Percentiles rank a stretch among this genome's conserved stretches.
These are phyloP conservation scores for Aphanocladium album DNA, from an alignment of 2,329 filamentous ascomycete genomes.

Conservation along the genomic window DNA sequence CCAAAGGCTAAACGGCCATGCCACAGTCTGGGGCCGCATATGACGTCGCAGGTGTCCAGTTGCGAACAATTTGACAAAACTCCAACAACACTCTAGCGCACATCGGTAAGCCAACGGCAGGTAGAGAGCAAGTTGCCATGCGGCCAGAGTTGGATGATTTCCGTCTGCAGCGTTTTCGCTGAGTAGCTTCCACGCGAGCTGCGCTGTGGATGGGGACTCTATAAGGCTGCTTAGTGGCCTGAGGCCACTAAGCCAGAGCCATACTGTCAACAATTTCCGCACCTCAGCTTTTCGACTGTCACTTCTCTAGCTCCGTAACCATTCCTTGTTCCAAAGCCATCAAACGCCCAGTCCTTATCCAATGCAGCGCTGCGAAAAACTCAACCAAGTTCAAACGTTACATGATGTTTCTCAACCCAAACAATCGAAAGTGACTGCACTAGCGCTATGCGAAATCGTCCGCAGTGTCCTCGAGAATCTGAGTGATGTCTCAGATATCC, in stretches of 20 bases:
- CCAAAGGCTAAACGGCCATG: too few relatives aligned
- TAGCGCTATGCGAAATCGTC: neutral
- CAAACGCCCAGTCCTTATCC: neutral
- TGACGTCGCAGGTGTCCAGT: too few relatives aligned
- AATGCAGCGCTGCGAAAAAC: neutral
- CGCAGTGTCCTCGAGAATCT: neutral
- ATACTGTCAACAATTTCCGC: neutral
- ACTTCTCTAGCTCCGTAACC: neutral
- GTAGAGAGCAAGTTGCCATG: too few relatives aligned
- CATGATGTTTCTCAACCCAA: neutral
- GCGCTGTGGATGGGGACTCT: slow-evolving; percentile 5
- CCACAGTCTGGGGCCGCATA: too few relatives aligned
- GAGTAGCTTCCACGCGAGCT: too few relatives aligned
- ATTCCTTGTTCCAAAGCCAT: neutral
- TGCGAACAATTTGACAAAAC: too few relatives aligned
- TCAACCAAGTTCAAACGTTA: neutral
- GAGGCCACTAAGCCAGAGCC: neutral
- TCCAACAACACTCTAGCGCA: too few relatives aligned
- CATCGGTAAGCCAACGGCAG: too few relatives aligned
- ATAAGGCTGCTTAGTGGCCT: slow-evolving; percentile 6
- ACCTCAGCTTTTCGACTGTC: neutral
- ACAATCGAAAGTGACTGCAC: neutral
- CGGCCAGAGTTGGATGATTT: too few relatives aligned
- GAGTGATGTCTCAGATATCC: neutral
- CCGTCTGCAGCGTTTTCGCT: too few relatives aligned